Evolutionary conservation across 257 asterid species (phyloP).

Genomic region (Solanum microdontum): DNA sequence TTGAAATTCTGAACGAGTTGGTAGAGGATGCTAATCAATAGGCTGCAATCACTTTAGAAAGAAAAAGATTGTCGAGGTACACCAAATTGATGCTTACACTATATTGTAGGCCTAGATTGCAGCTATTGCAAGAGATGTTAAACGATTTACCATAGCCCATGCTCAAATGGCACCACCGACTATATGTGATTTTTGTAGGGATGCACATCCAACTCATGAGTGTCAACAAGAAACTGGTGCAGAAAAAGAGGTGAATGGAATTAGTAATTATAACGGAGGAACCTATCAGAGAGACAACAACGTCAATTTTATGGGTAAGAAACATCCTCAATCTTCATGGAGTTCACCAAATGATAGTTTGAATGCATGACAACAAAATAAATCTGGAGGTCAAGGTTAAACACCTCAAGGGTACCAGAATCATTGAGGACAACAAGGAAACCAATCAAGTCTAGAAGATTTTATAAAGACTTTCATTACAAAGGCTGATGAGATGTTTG

Average conservation of each 20-base stretch:
- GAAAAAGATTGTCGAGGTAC: no score
- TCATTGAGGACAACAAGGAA: no score
- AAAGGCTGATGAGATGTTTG: not conserved
- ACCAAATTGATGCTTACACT: no score
- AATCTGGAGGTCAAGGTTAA: no score
- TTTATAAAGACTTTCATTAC: not conserved
- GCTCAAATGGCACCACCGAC: no score
- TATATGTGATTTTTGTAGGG: not conserved
- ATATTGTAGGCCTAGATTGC: no score
- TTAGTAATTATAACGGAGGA: not conserved
- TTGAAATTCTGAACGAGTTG: no score
- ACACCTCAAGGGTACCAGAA: not conserved
- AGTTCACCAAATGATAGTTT: not conserved
- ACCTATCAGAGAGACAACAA: not conserved
- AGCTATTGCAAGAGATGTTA: no score
- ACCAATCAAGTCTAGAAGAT: not conserved
- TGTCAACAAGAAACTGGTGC: not conserved
- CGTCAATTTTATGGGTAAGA: not conserved
- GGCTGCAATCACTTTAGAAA: no score
- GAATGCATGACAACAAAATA: not conserved
- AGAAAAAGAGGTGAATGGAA: not conserved
- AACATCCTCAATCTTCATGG: not conserved
- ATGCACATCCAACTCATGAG: not conserved
- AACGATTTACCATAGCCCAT: no score
- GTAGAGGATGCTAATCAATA: no score